These are phyloP conservation scores for Collybia sp. DNA, from an alignment of 768 basidiomycete species.

Conservation along the genomic window DNA sequence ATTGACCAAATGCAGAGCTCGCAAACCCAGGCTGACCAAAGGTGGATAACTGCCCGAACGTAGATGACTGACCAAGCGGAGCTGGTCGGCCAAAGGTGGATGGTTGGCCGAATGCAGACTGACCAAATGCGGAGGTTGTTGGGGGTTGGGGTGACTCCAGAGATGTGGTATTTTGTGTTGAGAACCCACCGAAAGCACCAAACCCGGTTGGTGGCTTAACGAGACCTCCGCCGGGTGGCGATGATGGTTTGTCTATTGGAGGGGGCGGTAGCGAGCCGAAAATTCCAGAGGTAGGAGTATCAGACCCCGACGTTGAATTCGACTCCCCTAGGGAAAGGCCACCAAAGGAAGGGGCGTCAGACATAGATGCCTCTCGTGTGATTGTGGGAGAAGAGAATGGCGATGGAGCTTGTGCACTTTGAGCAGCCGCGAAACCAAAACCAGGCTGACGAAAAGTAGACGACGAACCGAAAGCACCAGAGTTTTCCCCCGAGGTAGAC, in stretches of 20 bases:
- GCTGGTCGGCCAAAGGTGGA: conserved; percentile 22
- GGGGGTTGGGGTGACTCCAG: conserved; percentile 3
- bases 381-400: conserved; percentile 22
- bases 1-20: conserved; percentile 29
- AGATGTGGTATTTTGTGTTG: conserved; percentile 1
- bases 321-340: conserved; percentile 28
- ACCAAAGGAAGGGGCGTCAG: conserved; percentile 34
- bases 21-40: conserved; percentile 23
- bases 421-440: conserved; percentile 16
- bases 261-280: conserved; percentile 31
- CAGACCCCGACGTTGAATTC: conserved; percentile 19
- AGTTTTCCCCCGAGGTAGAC: conserved; percentile 11
- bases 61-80: conserved; percentile 21
- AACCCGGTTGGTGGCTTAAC: conserved; percentile 38
- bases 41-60: conserved; percentile 19
- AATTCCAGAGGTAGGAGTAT: conserved; percentile 19
- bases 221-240: conserved; percentile 21
- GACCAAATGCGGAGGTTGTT: conserved; percentile 17
- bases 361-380: conserved; percentile 44
- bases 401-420: conserved; percentile 7
- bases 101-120: conserved; percentile 17
- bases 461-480: conserved; percentile 23
- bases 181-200: conserved; percentile 37
- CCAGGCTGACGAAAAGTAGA: conserved; percentile 21
- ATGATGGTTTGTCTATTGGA: conserved; percentile 14